These are phyloP conservation scores for Fusarium musae DNA, from an alignment of 2,329 filamentous ascomycete species.

Conservation along the genomic window DNA sequence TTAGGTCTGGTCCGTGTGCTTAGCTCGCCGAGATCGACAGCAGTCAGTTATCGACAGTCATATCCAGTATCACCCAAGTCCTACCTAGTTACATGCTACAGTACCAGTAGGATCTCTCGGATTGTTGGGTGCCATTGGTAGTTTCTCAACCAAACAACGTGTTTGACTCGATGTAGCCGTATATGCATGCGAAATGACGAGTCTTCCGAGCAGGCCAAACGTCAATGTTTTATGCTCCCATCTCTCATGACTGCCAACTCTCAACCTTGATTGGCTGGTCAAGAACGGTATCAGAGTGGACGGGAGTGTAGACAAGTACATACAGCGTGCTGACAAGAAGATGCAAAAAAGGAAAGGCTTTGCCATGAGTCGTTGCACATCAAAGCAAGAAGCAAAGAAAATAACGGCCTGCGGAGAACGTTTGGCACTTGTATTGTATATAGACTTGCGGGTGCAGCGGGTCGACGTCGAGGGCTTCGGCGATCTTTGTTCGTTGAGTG, in stretches of 20 bases:
- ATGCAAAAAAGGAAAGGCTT: not conserved
- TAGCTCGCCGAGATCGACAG: conserved; percentile 7
- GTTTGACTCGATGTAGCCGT: not conserved
- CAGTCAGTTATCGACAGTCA: not conserved
- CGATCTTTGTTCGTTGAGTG: conserved; percentile 10
- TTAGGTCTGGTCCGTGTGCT: conserved; percentile 23
- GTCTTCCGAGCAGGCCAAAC: conserved; percentile 11
- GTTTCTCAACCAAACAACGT: conserved; percentile 19
- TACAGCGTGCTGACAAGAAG: not conserved
- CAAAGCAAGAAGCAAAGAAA: not conserved
- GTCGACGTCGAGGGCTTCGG: not conserved
- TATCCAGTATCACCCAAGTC: not conserved
- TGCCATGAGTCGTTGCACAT: conserved; percentile 23
- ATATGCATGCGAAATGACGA: conserved; percentile 24
- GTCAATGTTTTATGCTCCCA: not conserved
- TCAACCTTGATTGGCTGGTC: conserved; percentile 4
- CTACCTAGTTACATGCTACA: not conserved
- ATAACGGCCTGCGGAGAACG: not conserved
- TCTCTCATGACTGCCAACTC: conserved; percentile 1
- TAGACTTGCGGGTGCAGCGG: not conserved
- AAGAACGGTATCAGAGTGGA: not conserved
- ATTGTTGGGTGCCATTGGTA: conserved; percentile 18
- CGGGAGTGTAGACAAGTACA: not conserved
- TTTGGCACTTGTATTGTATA: not conserved
- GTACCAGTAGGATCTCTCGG: not conserved